phyloP scores from a whole-genome alignment of 352 stramenopile species.

The Peronospora belbahrii region DNA sequence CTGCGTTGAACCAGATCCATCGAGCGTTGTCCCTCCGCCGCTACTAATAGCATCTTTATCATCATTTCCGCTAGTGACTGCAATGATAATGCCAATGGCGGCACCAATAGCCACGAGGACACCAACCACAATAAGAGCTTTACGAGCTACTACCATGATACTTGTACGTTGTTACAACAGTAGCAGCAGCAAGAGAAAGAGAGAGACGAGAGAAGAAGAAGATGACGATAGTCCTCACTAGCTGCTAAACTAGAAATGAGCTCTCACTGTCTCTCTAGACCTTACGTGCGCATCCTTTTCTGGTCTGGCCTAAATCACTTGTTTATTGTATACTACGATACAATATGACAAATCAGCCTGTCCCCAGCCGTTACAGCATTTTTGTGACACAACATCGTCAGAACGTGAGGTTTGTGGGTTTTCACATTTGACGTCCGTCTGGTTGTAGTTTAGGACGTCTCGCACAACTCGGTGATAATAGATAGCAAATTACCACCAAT shows the following conservation, averaged over 20 bases:
- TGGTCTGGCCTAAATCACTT: background rate
- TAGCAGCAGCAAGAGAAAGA: conserved; percentile 21
- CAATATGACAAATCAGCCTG: too few species aligned
- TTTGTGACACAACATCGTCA: too few species aligned
- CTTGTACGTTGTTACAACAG: too few species aligned
- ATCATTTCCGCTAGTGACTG: conserved; percentile 33
- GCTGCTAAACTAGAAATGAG: conserved; percentile 26
- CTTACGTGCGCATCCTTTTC: conserved; percentile 9
- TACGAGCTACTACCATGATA: conserved; percentile 32
- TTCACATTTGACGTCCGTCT: too few species aligned
- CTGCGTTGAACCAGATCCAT: conserved; percentile 6
- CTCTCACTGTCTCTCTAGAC: conserved; percentile 19
- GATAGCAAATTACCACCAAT: too few species aligned
- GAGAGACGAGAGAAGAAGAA: conserved; percentile 4
- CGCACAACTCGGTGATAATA: too few species aligned
- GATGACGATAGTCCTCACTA: too few species aligned
- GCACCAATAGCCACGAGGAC: conserved; percentile 64
- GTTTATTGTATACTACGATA: conserved; percentile 11
- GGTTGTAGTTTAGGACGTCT: too few species aligned
- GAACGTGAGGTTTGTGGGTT: too few species aligned
- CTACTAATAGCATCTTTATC: conserved; percentile 29
- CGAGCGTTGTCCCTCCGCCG: conserved; percentile 13
- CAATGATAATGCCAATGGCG: conserved; percentile 56
- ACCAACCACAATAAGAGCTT: conserved; percentile 61
- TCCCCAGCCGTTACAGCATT: conserved; percentile 2